Base-by-base conservation (phyloP, 2,329 filamentous ascomycete species). In the Cladosporium sp. region DNA sequence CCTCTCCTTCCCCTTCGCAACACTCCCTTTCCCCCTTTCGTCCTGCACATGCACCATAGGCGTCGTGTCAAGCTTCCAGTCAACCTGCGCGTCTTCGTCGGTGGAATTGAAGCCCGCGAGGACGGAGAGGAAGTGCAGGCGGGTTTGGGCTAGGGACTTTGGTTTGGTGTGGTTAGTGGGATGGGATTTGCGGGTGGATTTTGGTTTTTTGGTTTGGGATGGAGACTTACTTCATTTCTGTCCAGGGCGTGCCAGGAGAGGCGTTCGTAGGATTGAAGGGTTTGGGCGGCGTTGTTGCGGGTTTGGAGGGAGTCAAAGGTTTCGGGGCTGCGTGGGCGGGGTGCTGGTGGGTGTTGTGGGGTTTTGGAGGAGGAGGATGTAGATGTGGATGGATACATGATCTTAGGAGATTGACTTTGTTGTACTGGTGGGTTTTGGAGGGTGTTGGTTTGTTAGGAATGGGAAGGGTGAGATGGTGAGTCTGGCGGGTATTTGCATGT, bases 131-230 rank as follows among this genome's bases (percentile, higher is more conserved):
- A 62, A 62, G 43, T 66, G 57, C 6, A 61, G 54, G 19, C 63
- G 59, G 20, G 63, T 66, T 53, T 66, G 63, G 11, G 54, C 43
- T n/a, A 65, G 53, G n/a, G 59, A 62, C 63, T 66, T 40, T 20
- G 30, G 3, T 8, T 15, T 12, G 33, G 22, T 27, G 38, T 36
- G 5, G 15, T 16, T 35, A 27, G 12, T 13, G 16, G 6, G 33
- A 20, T 22, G n/a, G 18, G 8, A 7, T 18, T 32, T 6, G 25
- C 7, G 22, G 22, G 22, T 27, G 22, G 1, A 11, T 32, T 15
- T 35, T 16, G 8, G n/a, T 15, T 35, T 2, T n/a, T 35, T 8
- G 32, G 7, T 35, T 7, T n/a, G n/a, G 8, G 4, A n/a, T 3
- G 25, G 3, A 32, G 25, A 54, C 59, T 30, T 38, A 64, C 63